Percentiles rank a stretch among this genome's conserved stretches.
phyloP scores from a whole-genome alignment of 768 basidiomycete genomes.

The Boletus speciosus region DNA sequence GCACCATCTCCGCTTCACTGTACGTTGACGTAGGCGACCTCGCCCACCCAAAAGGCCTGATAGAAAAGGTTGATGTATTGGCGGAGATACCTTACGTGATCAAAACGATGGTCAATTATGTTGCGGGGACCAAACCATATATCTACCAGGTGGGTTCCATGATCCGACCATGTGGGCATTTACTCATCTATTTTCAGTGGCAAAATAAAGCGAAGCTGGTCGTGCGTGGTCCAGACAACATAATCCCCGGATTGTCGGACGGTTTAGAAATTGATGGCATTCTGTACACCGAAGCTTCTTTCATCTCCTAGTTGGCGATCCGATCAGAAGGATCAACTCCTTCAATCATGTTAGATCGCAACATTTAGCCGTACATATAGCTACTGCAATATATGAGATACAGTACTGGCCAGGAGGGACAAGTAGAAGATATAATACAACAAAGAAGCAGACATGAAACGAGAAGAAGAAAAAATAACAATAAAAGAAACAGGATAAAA shows the following conservation, averaged over 20 bases:
- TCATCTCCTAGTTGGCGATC: slow-evolving; percentile 55
- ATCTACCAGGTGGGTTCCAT: slow-evolving; percentile 76
- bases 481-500: too few species aligned
- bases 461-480: too few species aligned
- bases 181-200: slow-evolving; percentile 39
- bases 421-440: too few species aligned
- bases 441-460: too few species aligned
- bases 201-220: slow-evolving; percentile 51
- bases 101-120: slow-evolving; percentile 90
- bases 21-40: slow-evolving; percentile 56
- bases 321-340: neutral
- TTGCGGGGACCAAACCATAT: slow-evolving; percentile 89
- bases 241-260: slow-evolving; percentile 39
- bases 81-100: slow-evolving; percentile 92
- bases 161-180: neutral
- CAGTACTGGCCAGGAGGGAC: too few species aligned
- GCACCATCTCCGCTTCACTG: slow-evolving; percentile 54
- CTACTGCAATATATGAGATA: slow-evolving; percentile 3
- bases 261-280: slow-evolving; percentile 56
- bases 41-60: slow-evolving; percentile 62
- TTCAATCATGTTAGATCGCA: neutral
- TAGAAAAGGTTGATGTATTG: slow-evolving; percentile 93
- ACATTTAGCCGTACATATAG: slow-evolving; percentile 9
- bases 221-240: slow-evolving; percentile 40
- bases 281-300: slow-evolving; percentile 88